Evolutionary conservation across 2,329 filamentous ascomycete genomes (phyloP), one percentile per base, ranked within the genome.

Genomic region (Monilinia fructigena): DNA sequence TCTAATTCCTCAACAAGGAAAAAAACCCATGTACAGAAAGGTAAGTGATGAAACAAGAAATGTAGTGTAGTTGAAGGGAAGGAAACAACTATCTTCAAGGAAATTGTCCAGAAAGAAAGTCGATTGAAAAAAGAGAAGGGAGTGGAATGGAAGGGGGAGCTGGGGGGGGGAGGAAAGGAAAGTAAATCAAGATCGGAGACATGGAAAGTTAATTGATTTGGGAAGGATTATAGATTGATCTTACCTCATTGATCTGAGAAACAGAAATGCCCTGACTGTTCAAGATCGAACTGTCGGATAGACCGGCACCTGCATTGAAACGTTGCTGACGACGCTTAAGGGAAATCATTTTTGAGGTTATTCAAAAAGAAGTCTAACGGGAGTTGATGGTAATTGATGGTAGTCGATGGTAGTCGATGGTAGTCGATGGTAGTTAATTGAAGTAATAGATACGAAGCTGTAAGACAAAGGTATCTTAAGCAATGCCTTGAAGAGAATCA

Each of bases 281-380:
- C 11, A 28, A 20, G 28, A 26, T 38, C 3, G n/a, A 14, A 23
- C 12, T 38, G 3, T 38, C 8, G 3, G 45, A 50, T 5, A 61
- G 14, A 61, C 45, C 38, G 4, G n/a, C 5, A 42, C 4, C 12
- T 42, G 40, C 40, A 42, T 52, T 20, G 4, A 20, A 7, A 20
- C n/a, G 14, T 7, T 50, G 58, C 16, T 40, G 58, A 18, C 31
- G 31, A 7, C 16, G 20, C 16, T 61, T 61, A 0, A 50, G n/a
- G 50, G 58, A 61, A 61, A 61, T 40, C 58, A 50, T 61, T 12
- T 18, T 61, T 28, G n/a, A 35, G 4, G 1, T 23, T 7, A n/a
- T 2, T 14, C 28, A 50, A 23, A 45, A 12, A 50, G 28, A 50
- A 60, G 20, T 48, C 45, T 28, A 28, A 28, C 28, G 28, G 28